Evolutionary conservation across 805 yeast genomes (phyloP), one percentile per base, ranked within the genome.

Genomic region (Candida koratica): DNA sequence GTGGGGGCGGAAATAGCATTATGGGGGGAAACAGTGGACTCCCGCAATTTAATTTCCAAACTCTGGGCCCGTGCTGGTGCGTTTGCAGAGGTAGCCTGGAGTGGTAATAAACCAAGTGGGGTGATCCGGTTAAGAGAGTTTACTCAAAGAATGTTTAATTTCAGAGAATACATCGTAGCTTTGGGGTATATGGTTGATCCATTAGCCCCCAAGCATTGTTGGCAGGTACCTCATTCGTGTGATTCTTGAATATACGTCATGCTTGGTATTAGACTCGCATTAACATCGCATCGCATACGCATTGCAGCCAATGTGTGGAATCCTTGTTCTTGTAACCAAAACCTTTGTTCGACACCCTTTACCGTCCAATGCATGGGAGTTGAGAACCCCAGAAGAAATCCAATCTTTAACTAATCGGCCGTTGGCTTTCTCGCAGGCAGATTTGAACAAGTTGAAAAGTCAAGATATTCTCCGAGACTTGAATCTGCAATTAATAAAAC

Each of bases 1-100:
- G 32, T 63, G 27, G 72, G 71, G 3, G 69, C 61, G 2, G 69
- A 61, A 36, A 68, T 51, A 5, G 59, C 69, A 1, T 35, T 66
- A 27, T 66, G 70, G 69, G 42, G 61, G 1, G 71, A 67, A 41
- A 66, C 60, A 44, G 56, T 46, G 4, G 71, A 65, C 35, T 46
- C 53, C 6, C 37, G 48, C 2, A 59, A 55, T 10, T 44, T 64
- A 10, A 56, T 59, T 8, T 38, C 37, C 6, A 59, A 53, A 41
- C 36, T 63, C 17, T 67, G 72, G 71, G 67, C 71, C 5, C 46
- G 71, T 32, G 42, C 65, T 3, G 69, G 69, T 5, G 67, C 71
- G 5, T 51, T 62, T 18, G 71, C 67, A 1, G 72, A 67, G 46
- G 42, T 49, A 8, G 49, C 58, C 2, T 67, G 71, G 71, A 59